phyloP scores from a whole-genome alignment of 106 monocot species.

The Allium cepa region DNA sequence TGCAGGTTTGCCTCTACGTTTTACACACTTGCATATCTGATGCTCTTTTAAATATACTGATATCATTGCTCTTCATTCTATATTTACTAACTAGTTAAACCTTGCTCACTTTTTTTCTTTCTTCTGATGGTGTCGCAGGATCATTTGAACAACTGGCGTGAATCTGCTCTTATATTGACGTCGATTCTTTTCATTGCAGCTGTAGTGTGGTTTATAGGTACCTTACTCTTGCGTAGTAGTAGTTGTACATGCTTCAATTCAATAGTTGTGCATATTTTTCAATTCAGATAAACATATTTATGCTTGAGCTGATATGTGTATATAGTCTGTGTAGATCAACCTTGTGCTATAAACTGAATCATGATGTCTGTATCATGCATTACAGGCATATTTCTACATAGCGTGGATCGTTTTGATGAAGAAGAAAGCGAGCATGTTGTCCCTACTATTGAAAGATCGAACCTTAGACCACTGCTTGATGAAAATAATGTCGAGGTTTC shows the following conservation, averaged over 20 bases:
- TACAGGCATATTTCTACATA: conserved; percentile 66
- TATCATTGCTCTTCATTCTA: neutral
- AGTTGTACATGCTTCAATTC: no score
- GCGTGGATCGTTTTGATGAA: conserved; percentile 79
- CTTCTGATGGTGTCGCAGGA: conserved; percentile 42
- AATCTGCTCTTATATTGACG: conserved; percentile 66
- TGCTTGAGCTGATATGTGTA: no score
- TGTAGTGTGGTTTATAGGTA: conserved; percentile 80
- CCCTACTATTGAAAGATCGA: conserved; percentile 12
- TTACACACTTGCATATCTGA: neutral
- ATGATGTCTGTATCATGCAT: neutral
- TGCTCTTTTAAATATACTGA: neutral
- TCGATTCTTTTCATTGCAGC: conserved; percentile 85
- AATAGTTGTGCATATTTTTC: neutral
- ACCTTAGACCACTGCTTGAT: conserved; percentile 9
- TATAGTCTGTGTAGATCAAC: neutral
- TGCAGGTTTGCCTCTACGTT: conserved; percentile 54
- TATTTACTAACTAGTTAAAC: neutral
- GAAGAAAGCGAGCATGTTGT: conserved; percentile 50
- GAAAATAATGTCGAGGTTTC: neutral
- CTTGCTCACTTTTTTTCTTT: neutral
- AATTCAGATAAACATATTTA: no score
- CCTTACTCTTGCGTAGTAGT: neutral
- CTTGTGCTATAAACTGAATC: conserved; percentile 3
- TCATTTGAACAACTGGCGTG: conserved; percentile 71